Evolutionary conservation across 2,329 filamentous ascomycete species (phyloP).

Genomic region (Aspergillus aculeatus): DNA sequence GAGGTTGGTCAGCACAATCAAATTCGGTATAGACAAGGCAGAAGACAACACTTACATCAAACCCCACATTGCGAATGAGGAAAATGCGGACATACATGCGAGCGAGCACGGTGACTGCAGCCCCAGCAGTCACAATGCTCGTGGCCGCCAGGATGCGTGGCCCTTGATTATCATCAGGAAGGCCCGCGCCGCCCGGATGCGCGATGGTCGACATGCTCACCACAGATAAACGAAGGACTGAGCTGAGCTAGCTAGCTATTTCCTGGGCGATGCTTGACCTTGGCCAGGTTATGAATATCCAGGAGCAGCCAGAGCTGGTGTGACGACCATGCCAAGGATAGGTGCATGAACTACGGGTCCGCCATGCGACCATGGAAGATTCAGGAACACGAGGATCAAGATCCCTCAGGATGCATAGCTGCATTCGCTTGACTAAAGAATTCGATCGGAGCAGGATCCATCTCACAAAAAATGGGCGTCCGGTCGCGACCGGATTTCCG

Average conservation of each 20-base stretch:
- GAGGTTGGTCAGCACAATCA: not conserved
- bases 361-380: not conserved
- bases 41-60: conserved; percentile 14
- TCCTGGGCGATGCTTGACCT: not conserved
- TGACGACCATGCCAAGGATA: not conserved
- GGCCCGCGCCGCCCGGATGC: conserved; percentile 9
- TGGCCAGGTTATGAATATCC: not conserved
- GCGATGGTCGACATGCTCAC: conserved; percentile 9
- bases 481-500: not conserved
- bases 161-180: conserved; percentile 14
- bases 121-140: conserved; percentile 10
- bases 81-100: conserved; percentile 25
- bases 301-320: not conserved
- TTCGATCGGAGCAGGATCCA: not conserved
- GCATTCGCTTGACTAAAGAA: not conserved
- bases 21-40: not conserved
- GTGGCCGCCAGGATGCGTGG: conserved; percentile 15
- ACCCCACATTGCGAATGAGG: conserved; percentile 20
- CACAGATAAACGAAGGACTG: not conserved
- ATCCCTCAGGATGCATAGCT: not conserved
- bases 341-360: not conserved
- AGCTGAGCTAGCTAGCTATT: not conserved
- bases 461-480: not conserved
- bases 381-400: not conserved
- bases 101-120: conserved; percentile 16